Evolutionary conservation across 352 stramenopile genomes (phyloP), one percentile per base, ranked within the genome.

Genomic region (Globisporangium ultimum): DNA sequence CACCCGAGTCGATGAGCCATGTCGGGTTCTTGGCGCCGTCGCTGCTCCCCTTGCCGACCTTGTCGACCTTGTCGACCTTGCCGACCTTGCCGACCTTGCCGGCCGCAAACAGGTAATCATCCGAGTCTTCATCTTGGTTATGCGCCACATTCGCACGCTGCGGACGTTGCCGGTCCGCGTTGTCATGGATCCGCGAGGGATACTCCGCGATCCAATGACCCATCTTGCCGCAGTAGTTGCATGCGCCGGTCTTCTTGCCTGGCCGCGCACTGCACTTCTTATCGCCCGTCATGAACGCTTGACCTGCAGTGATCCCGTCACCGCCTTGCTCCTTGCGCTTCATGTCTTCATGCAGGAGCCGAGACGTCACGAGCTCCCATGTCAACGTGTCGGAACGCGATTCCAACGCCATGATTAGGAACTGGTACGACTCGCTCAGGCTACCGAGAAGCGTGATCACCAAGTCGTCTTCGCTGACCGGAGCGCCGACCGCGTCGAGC

Each of bases 221-320:
- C 46, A 42, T 14, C n/a, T 20, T 20, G 24, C 28, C 41, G 53
- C 69, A 67, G n/a, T 20, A 63, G 74, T 49, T 61, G 70, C 58
- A 83, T 69, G 73, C 76, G 83, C 55, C 77, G 81, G 57, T 82
- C 76, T 51, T 72, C 42, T 48, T 48, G 14, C 14, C 42, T 71
- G 67, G 83, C 80, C 76, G 83, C 81, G 14, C 42, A 14, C 9
- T 48, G 43, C 43, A 18, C 17, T 48, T 48, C 43, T 48, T 48
- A 9, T 48, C 43, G 17, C 43, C 43, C 14, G 43, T 48, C 13
- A 48, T 21, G 43, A 48, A 28, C 43, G 43, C 43, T 48, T 48
- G 43, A 20, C 43, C n/a, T 24, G 24, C 43, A 17, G 6, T 18
- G 17, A 8, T 18, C 24, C 43, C 43, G 43, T 28, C n/a, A 18